These are phyloP conservation scores for Aspergillus transmontanensis DNA, from an alignment of 2,329 filamentous ascomycete genomes.

Conservation along the genomic window DNA sequence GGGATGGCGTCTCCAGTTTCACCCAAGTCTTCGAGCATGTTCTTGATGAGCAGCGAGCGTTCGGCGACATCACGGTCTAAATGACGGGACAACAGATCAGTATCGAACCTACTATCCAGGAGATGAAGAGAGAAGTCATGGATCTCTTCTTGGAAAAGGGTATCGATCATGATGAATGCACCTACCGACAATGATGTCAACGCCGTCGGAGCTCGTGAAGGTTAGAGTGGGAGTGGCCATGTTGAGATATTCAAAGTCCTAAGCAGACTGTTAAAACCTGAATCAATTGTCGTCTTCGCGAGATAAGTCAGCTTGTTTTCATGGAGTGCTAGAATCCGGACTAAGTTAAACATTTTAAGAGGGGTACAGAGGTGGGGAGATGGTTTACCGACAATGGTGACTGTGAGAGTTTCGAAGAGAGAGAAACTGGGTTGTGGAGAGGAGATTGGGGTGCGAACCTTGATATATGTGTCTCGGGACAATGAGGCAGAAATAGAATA, in stretches of 20 bases:
- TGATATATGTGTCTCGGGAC: not conserved
- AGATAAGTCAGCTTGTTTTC: not conserved
- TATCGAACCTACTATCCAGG: not conserved
- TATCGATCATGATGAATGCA: constrained; percentile 12
- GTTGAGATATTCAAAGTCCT: not conserved
- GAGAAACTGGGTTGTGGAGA: not conserved
- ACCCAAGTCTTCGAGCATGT: constrained; percentile 93
- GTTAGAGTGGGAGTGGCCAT: constrained; percentile 9
- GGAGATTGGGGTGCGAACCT: not conserved
- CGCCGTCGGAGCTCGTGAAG: constrained; percentile 26
- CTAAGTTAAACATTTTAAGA: not conserved
- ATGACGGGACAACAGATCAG: constrained; percentile 36
- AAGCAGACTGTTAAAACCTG: not conserved
- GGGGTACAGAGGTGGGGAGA: not conserved
- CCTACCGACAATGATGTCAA: constrained; percentile 55
- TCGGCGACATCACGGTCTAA: constrained; percentile 81
- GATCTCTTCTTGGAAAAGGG: not conserved
- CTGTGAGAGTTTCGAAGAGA: not conserved
- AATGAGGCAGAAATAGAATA: not conserved
- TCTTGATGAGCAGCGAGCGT: constrained; percentile 94
- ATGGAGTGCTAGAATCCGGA: no score
- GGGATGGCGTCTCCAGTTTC: constrained; percentile 63
- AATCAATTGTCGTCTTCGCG: not conserved
- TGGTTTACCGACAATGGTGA: not conserved
- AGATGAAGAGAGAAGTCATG: not conserved